Conservation (phyloP, 1,139 yeast species). For the Scheffersomyces segobiensis region DNA sequence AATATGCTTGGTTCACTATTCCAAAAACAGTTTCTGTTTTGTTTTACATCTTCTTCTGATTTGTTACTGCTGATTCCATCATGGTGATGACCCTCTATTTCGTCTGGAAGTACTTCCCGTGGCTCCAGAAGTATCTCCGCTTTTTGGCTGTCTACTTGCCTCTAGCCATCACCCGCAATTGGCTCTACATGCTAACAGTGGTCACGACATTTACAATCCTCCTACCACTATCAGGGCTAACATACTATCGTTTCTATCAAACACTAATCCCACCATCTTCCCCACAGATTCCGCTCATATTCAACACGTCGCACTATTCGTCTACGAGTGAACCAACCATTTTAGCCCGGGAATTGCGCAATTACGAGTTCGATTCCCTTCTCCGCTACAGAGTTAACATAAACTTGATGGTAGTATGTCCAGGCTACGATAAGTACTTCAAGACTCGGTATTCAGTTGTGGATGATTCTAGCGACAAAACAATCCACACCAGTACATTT, state of each 20-base stretch:
- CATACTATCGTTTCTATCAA: conserved; percentile 38
- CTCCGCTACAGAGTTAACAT: conserved; percentile 18
- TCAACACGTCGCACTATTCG: conserved; percentile 6
- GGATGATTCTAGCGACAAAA: background rate
- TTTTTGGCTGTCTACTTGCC: conserved; percentile 4
- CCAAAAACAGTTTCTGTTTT: background rate
- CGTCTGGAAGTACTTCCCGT: background rate
- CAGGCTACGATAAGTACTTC: conserved; percentile 10
- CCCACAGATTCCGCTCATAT: conserved; percentile 25
- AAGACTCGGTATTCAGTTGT: conserved; percentile 10
- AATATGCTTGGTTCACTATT: no score
- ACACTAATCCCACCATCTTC: conserved; percentile 34
- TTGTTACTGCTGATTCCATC: background rate
- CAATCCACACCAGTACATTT: conserved; percentile 9
- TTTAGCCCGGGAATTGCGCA: conserved; percentile 18
- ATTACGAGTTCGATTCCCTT: conserved; percentile 11
- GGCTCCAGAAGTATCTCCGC: background rate
- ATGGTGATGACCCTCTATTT: background rate
- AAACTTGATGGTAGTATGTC: conserved; percentile 34
- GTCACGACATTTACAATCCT: conserved; percentile 22
- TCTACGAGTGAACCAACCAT: conserved; percentile 6
- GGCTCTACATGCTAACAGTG: conserved; percentile 8
- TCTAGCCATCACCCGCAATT: conserved; percentile 8
- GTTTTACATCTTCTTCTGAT: background rate
- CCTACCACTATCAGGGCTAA: conserved; percentile 37